These are phyloP conservation scores for Colletotrichum sp. DNA, from an alignment of 2,329 filamentous ascomycete species.

Conservation along the genomic window DNA sequence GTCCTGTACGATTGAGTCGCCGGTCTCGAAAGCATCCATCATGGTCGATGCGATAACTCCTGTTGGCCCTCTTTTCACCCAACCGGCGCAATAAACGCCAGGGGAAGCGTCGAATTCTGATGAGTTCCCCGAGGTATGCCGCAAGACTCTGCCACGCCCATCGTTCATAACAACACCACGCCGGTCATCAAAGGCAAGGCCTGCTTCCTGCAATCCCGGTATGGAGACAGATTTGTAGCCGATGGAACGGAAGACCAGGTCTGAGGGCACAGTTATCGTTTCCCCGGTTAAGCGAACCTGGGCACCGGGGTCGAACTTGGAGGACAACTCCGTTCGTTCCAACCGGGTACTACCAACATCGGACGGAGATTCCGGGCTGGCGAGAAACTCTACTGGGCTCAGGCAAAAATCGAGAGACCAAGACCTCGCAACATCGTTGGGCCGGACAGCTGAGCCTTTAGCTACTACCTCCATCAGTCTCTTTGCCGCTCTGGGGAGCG, in stretches of 20 bases:
- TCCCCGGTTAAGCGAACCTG: conserved; percentile 55
- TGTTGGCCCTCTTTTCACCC: conserved; percentile 94
- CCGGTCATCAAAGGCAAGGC: conserved; percentile 77
- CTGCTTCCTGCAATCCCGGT: conserved; percentile 74
- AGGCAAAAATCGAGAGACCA: conserved; percentile 90
- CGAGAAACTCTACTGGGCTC: conserved; percentile 74
- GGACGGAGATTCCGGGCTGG: conserved; percentile 46
- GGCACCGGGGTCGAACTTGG: conserved; percentile 58
- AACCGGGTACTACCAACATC: conserved; percentile 73
- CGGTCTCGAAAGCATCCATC: conserved; percentile 91
- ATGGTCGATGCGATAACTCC: conserved; percentile 97
- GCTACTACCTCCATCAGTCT: conserved; percentile 81
- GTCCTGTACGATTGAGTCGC: conserved; percentile 82
- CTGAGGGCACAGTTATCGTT: conserved; percentile 62
- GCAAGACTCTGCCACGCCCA: conserved; percentile 72
- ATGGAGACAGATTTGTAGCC: conserved; percentile 87
- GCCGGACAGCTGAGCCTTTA: conserved; percentile 69
- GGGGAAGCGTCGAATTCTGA: conserved; percentile 55
- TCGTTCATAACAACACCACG: conserved; percentile 86
- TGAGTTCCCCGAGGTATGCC: conserved; percentile 30
- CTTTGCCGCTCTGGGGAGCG: conserved; percentile 76
- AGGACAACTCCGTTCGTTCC: conserved; percentile 61
- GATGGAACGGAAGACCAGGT: conserved; percentile 88
- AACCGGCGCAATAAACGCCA: conserved; percentile 91
- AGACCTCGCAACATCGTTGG: conserved; percentile 60